Evolutionary conservation across 352 stramenopile species (phyloP).

Genomic region (Pythium phragmiticola): DNA sequence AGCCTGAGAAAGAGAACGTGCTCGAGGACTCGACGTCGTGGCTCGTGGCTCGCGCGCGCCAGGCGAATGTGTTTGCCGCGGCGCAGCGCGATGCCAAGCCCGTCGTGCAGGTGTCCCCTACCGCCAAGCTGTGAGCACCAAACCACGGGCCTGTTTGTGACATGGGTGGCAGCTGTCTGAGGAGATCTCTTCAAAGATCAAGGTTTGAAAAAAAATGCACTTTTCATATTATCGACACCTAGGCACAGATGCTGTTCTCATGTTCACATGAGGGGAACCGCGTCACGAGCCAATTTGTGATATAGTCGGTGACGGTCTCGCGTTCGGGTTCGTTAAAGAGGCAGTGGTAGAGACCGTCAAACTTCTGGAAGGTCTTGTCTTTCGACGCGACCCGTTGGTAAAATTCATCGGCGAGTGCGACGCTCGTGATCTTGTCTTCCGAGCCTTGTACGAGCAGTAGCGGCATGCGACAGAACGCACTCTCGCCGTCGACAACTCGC

Average conservation of each 20-base stretch:
- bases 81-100: slow-evolving; percentile 14
- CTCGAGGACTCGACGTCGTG: slow-evolving; percentile 45
- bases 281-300: slow-evolving; percentile 2
- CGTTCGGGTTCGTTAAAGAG: slow-evolving; percentile 64
- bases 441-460: slow-evolving; percentile 20
- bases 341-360: slow-evolving; percentile 48
- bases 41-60: slow-evolving; percentile 20
- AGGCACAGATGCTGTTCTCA: no score
- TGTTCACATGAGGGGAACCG: background rate
- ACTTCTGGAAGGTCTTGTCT: slow-evolving; percentile 62
- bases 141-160: no score
- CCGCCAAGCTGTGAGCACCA: slow-evolving; percentile 7
- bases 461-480: slow-evolving; percentile 12
- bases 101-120: background rate
- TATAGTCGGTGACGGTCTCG: slow-evolving; percentile 9
- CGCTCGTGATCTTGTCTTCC: slow-evolving; percentile 27
- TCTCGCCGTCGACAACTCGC: slow-evolving; percentile 4
- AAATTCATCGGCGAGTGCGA: slow-evolving; percentile 42
- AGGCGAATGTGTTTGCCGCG: slow-evolving; percentile 7
- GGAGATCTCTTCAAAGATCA: no score
- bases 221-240: no score
- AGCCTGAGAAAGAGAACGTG: slow-evolving; percentile 56
- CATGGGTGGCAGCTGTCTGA: no score
- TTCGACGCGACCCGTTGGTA: slow-evolving; percentile 32
- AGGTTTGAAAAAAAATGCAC: no score